phyloP scores from a whole-genome alignment of 2,329 filamentous ascomycete species.

The Phymatotrichopsis omnivora region DNA sequence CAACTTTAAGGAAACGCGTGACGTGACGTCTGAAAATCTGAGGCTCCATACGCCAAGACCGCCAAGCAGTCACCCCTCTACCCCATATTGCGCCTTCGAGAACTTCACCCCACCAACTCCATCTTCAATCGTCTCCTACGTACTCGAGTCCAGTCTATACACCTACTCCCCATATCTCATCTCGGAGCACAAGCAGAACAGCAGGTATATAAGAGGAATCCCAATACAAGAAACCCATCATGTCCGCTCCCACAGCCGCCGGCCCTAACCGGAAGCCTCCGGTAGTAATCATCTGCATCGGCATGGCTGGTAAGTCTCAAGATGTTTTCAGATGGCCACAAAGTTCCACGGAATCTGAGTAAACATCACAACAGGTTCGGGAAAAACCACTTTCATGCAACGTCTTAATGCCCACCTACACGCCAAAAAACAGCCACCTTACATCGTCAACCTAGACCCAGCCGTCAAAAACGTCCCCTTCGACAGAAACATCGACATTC shows the following conservation, averaged over 20 bases:
- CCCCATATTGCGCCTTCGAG: no score
- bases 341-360: neutral
- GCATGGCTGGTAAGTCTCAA: slow-evolving; percentile 68
- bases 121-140: no score
- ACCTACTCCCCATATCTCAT: no score
- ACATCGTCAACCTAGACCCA: slow-evolving; percentile 94
- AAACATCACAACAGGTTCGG: slow-evolving; percentile 52
- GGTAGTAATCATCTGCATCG: slow-evolving; percentile 80
- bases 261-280: slow-evolving; percentile 48
- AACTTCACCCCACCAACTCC: no score
- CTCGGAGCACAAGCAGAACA: no score
- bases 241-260: slow-evolving; percentile 16
- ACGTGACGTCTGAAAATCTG: no score
- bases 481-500: slow-evolving; percentile 96
- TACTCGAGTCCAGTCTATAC: no score
- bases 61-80: no score
- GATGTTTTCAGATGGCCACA: neutral
- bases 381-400: slow-evolving; percentile 99
- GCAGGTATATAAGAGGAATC: no score
- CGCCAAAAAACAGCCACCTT: slow-evolving; percentile 66
- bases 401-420: slow-evolving; percentile 91
- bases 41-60: no score
- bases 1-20: no score
- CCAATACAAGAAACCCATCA: neutral
- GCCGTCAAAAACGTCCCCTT: slow-evolving; percentile 90